phyloP scores from a whole-genome alignment of 2,329 filamentous ascomycete species.

The Fonsecaea nubica region DNA sequence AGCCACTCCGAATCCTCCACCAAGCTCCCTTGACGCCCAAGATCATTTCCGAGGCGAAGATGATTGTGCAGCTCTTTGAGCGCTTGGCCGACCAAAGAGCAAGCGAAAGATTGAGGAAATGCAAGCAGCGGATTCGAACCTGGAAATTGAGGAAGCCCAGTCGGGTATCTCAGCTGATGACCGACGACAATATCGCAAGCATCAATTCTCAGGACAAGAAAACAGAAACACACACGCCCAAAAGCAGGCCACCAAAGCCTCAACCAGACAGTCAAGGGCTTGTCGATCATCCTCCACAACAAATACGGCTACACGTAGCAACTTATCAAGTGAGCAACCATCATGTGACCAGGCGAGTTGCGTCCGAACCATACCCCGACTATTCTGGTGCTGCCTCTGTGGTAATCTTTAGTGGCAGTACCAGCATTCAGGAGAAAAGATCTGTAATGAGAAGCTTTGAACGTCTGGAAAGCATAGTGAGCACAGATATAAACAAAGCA shows the following conservation, averaged over 20 bases:
- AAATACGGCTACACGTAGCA: background rate
- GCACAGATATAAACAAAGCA: constrained; percentile 26
- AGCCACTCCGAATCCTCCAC: background rate
- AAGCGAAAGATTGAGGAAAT: constrained; percentile 22
- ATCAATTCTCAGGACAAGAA: background rate
- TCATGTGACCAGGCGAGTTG: background rate
- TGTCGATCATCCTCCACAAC: background rate
- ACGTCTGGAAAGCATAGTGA: constrained; percentile 24
- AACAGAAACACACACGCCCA: background rate
- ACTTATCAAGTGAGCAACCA: background rate
- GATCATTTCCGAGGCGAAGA: background rate
- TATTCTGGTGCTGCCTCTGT: constrained; percentile 5
- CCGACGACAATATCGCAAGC: background rate
- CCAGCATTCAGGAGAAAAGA: constrained; percentile 25
- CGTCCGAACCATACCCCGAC: background rate
- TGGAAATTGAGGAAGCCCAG: background rate
- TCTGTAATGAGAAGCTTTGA: constrained; percentile 24
- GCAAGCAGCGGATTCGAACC: background rate
- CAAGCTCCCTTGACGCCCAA: background rate
- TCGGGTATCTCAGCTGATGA: background rate
- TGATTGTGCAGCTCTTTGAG: background rate
- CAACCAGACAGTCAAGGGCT: background rate
- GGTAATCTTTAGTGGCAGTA: constrained; percentile 26
- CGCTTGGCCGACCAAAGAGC: background rate
- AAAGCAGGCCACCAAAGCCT: background rate